Base-by-base conservation (phyloP, 768 basidiomycete species). In the Podaxis sp. region DNA sequence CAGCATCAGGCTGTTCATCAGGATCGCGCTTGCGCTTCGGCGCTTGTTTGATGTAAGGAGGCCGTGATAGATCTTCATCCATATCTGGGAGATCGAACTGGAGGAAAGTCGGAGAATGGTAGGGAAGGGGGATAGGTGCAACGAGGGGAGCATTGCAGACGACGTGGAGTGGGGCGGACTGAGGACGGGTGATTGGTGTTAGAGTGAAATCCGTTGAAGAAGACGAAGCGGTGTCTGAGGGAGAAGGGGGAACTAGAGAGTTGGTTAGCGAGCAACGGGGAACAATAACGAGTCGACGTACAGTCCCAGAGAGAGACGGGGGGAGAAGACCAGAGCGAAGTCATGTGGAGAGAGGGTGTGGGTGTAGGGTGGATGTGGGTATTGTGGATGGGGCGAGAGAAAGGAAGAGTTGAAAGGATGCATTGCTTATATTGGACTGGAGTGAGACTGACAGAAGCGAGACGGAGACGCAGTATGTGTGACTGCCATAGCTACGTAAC, bases 41-140 rank as follows among this genome's bases (percentile, higher is more conserved):
- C 20, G 60, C 52, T 20, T 62, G 52, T 48, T 49, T 62, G 60
- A 55, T 86, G 77, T 89, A 89, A 0, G 88, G 88, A 6, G 88
- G 86, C 65, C 84, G 84, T 0, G 88, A 89, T 46, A 89, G 82
- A 69, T 89, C 87, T 69, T 88, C 84, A 73, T 88, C 87, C 7
- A 84, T 75, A 74, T 88, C 87, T 0, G 88, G 88, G 24, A 81
- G 75, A 60, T 87, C 85, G 70, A 87, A 88, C 58, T 87, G 84
- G 60, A 89, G 83, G 71, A 88, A 88, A 0, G 82, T 84, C 28
- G 88, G 88, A 10, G 87, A 86, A 60, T 87, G 86, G 73, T 86
- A 88, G 1, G 88, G 88, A 40, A 89, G 82, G 0, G 88, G 88
- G 26, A 83, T 83, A 12, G 88, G 88, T 0, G 87, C 87, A 64